Base-by-base conservation (phyloP, 306 rosid genomes). In the Lathyrus sativus region DNA sequence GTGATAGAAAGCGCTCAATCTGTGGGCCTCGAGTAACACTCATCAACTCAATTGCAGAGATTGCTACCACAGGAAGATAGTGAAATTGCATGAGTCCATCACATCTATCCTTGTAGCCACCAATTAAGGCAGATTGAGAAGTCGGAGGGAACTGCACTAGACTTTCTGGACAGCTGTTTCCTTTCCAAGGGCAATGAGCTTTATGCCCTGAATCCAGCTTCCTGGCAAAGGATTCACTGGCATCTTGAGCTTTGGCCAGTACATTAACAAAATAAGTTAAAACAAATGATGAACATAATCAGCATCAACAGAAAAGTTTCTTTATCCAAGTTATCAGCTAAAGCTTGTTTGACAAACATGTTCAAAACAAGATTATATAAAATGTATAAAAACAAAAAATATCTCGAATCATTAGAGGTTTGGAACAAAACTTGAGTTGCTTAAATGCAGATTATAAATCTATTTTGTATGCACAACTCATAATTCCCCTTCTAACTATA, bases 91-190 rank as follows among this genome's bases (percentile, higher is more conserved):
- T 26, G 11, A 95, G 97, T 45, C 97, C 96, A 84, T 95, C 99
- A 83, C 96, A 90, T 81, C 99, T 85, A 78, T 95, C 99, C 87
- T 95, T 95, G 77, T 87, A 95, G 12, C 91, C 99, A 35, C 96
- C 97, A 68, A 95, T 80, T 77, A 95, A 73, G 26, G 97, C 96
- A 46, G 97, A 86, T 68, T 87, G 92, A 78, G 95, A 80, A 56
- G 99, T 81, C 56, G 96, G 99, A 74, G 96, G 99, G 73, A 91
- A 95, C 68, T 95, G 99, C 89, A 91, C 99, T 79, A 95, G 83
- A 80, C 99, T 90, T 78, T 88, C 99, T 26, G 97, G 97, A 75
- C 99, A 95, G 79, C 87, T 87, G 77, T 91, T 95, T 73, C 96
- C 99, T 85, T 83, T 85, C 99, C 99, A 95, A 63, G 96, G 85